Base-by-base conservation (phyloP, 768 basidiomycete species). In the Suillus occidentalis region DNA sequence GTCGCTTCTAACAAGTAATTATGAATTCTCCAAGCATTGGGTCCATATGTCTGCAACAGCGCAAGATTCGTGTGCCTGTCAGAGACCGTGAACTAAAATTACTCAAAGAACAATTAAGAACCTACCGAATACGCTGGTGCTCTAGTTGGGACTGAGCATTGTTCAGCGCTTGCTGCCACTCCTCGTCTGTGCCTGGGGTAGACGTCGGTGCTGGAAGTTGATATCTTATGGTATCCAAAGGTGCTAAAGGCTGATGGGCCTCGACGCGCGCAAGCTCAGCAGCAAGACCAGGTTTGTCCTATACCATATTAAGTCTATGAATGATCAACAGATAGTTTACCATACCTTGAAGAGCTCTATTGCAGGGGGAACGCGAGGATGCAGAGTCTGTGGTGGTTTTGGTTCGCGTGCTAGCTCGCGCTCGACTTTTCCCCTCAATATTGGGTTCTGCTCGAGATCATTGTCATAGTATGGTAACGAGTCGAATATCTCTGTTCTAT, bases 401-500 rank as follows among this genome's bases (percentile, higher is more conserved):
- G 85, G 82, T 73, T 93, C 88, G n/a, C 85, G 83, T 34, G 88
- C 88, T 47, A 95, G 77, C 73, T 94, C 93, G 68, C 81, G 81
- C 63, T 92, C 90, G 18, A 94, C 93, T 73, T 88, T 89, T 72
- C 88, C 85, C 73, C 84, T 87, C 45, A 95, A 80, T 45, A 83
- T 71, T 1, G 93, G 92, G 65, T 84, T 86, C 63, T 85, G 85
- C 66, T 94, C 91, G 60, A 96, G 83, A 74, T 97, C 94, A 74
- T 95, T 92, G 80, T 98, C 95, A 72, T 93, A 95, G 79, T 97
- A 98, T 20, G 95, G 95, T 67, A 97, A 82, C 31, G 94, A 91
- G 77, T 97, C 95, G 69, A 94, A 86, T 43, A 90, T 81, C 31
- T 55, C 52, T 22, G 68, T 68, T 45, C 60, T 65, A 43, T 63